Evolutionary conservation across 108 stramenopile species (phyloP).

Genomic region (Epithemia pelagica): DNA sequence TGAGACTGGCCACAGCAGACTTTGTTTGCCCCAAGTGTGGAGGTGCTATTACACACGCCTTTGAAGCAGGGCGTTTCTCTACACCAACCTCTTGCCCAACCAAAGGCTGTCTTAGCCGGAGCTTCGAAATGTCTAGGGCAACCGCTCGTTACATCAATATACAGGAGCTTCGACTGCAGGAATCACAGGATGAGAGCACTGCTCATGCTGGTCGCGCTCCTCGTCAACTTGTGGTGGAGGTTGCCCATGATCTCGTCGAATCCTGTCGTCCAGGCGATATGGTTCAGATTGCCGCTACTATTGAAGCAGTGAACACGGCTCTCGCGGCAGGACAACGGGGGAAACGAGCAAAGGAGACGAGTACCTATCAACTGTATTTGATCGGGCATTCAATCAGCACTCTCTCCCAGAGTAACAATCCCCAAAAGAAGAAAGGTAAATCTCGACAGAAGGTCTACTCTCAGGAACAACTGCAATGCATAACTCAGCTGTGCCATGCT

Average conservation of each 20-base stretch:
- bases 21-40: slow-evolving; percentile 89
- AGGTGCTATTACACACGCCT: slow-evolving; percentile 43
- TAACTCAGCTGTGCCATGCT: slow-evolving; percentile 75
- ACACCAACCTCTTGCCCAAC: slow-evolving; percentile 67
- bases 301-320: slow-evolving; percentile 84
- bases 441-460: slow-evolving; percentile 37
- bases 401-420: slow-evolving; percentile 21
- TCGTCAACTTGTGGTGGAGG: slow-evolving; percentile 84
- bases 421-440: slow-evolving; percentile 14
- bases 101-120: slow-evolving; percentile 44
- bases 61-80: slow-evolving; percentile 62
- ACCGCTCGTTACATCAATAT: slow-evolving; percentile 86
- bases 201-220: slow-evolving; percentile 73
- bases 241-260: slow-evolving; percentile 88
- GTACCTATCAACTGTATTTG: slow-evolving; percentile 85
- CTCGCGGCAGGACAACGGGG: slow-evolving; percentile 71
- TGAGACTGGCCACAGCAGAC: slow-evolving; percentile 74
- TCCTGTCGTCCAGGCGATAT: slow-evolving; percentile 91
- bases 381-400: slow-evolving; percentile 84
- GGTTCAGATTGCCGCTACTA: slow-evolving; percentile 82
- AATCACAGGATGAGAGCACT: slow-evolving; percentile 78
- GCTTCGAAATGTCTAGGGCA: slow-evolving; percentile 61
- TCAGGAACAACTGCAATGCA: slow-evolving; percentile 61
- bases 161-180: slow-evolving; percentile 90
- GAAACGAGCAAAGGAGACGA: slow-evolving; percentile 75